Evolutionary conservation across 257 asterid genomes (phyloP), one percentile per base, ranked within the genome.

Genomic region (Mitragyna speciosa): DNA sequence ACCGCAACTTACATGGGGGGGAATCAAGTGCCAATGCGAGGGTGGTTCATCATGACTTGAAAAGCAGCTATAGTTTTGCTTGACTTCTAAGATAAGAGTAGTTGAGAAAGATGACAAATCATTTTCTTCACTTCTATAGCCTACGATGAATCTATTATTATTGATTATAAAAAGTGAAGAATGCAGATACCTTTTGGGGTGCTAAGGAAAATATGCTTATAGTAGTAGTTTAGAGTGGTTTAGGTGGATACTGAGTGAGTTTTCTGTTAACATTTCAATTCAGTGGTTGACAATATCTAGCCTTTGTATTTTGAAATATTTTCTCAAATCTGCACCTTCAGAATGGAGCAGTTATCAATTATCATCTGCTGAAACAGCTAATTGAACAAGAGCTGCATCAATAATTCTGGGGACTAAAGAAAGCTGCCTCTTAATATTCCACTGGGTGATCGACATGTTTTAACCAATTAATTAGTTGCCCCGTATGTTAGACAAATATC

Each of bases 71-170:
- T 86, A 74, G 70, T 84, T 84, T 86, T 75, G 73, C 87, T 84
- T 86, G 24, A 79, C 86, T 84, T 86, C 80, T 39, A 86, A 86
- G 87, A 73, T 28, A 83, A 81, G 87, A 70, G 80, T 83, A 30
- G 70, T 80, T 81, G 80, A 15, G 78, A 83, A 86, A 81, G 87
- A 79, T 84, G 79, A 75, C 74, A 83, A 72, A 82, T 74, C 88
- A 65, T 65, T 83, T 78, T 83, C 84, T 76, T 80, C 78, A 81
- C 78, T 75, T 43, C 56, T 66, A 15, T 52, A 24, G 24, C 70
- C 31, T 41, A 39, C 72, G 39, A 80, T 83, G 72, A 74, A 69
- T 65, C 72, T 47, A 80, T 83, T 66, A 74, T 75, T 65, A 24
- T 61, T 67, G 28, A 49, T 51, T 64, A 73, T 9, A 30, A 16